Evolutionary conservation across 345 rosid species (phyloP).

Genomic region (Reutealis trisperma): DNA sequence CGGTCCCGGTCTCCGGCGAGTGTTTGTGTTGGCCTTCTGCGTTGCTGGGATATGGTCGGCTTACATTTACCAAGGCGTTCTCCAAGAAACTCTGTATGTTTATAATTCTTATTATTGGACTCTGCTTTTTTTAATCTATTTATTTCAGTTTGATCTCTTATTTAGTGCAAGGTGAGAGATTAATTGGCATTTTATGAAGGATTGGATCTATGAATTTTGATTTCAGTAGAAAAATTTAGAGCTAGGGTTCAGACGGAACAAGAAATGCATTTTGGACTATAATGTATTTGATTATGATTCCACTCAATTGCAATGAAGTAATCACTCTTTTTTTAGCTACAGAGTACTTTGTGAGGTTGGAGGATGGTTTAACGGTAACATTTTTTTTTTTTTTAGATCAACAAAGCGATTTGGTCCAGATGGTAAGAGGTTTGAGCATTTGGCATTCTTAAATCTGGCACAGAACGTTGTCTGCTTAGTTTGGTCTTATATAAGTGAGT

Average conservation of each 20-base stretch:
- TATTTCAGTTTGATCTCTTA: background rate
- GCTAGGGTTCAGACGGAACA: too few species aligned
- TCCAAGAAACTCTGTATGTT: slow-evolving; percentile 90
- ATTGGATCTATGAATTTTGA: background rate
- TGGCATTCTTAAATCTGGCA: slow-evolving; percentile 87
- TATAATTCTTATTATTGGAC: background rate
- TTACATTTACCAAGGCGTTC: slow-evolving; percentile 93
- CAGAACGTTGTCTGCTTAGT: slow-evolving; percentile 86
- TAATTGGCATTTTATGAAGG: background rate
- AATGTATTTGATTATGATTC: background rate
- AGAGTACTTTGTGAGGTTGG: background rate
- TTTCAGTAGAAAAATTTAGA: too few species aligned
- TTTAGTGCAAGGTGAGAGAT: background rate
- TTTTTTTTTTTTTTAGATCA: slow-evolving; percentile 46
- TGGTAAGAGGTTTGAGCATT: slow-evolving; percentile 85
- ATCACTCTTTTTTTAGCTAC: background rate
- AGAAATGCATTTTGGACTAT: background rate
- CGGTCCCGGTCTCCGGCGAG: slow-evolving; percentile 68
- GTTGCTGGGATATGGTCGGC: slow-evolving; percentile 97
- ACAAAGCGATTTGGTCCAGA: slow-evolving; percentile 87
- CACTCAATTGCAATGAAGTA: background rate
- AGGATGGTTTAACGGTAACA: background rate
- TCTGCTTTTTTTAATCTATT: background rate
- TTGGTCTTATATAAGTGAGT: slow-evolving; percentile 94
- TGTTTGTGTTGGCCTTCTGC: slow-evolving; percentile 70